These are phyloP conservation scores for Osmozyma mogii DNA, from an alignment of 805 yeast species.

Conservation along the genomic window DNA sequence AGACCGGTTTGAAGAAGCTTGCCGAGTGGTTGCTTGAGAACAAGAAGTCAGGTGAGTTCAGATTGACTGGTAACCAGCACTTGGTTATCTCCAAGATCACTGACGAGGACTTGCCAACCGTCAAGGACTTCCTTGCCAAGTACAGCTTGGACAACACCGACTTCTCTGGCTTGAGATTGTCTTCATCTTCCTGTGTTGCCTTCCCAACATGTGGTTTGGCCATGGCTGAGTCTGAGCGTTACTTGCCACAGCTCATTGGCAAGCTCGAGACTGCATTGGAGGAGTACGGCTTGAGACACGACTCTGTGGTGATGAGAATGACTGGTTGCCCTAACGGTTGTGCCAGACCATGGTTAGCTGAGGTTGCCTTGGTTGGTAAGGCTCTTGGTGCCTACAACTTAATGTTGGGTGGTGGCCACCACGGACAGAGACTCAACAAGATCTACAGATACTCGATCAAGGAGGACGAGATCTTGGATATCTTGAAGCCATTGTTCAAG, in stretches of 20 bases:
- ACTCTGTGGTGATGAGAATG: slow-evolving; percentile 94
- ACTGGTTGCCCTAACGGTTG: slow-evolving; percentile 99
- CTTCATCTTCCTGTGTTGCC: slow-evolving; percentile 96
- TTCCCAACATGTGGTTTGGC: slow-evolving; percentile 98
- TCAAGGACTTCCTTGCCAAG: slow-evolving; percentile 59
- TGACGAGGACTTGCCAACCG: slow-evolving; percentile 54
- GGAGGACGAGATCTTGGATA: slow-evolving; percentile 78
- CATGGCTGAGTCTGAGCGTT: slow-evolving; percentile 96
- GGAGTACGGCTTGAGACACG: slow-evolving; percentile 89
- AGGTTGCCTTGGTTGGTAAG: slow-evolving; percentile 91
- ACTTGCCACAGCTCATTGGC: slow-evolving; percentile 71
- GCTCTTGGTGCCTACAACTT: slow-evolving; percentile 90
- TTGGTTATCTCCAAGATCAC: slow-evolving; percentile 65
- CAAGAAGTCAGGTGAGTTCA: slow-evolving; percentile 68
- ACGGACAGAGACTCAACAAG: slow-evolving; percentile 88
- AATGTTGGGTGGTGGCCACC: slow-evolving; percentile 93
- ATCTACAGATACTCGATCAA: slow-evolving; percentile 79
- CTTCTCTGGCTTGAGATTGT: slow-evolving; percentile 75
- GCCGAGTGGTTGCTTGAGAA: slow-evolving; percentile 58
- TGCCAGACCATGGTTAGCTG: slow-evolving; percentile 98
- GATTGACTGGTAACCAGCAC: slow-evolving; percentile 96
- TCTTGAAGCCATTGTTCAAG: slow-evolving; percentile 79
- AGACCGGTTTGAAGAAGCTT: slow-evolving; percentile 73
- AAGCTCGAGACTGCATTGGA: slow-evolving; percentile 83
- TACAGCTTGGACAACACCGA: slow-evolving; percentile 79